A percentile compares a stretch with the other conserved stretches of the same genome.
These are phyloP conservation scores for Brassica balearica DNA, from an alignment of 441 rosid species.

Conservation along the genomic window DNA sequence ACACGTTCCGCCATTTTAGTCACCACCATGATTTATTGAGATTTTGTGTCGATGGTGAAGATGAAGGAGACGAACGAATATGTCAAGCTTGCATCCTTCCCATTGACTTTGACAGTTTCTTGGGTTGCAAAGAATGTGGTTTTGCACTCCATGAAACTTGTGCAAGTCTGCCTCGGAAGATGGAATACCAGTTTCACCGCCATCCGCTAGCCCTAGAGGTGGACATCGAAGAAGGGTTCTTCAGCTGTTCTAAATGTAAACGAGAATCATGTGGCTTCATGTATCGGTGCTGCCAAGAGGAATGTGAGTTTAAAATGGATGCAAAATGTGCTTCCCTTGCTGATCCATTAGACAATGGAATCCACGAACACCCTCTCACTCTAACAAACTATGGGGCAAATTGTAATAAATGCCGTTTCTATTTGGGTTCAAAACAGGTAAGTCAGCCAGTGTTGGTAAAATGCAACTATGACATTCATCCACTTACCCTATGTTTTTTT, in stretches of 20 bases:
- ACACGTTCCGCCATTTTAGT: neutral
- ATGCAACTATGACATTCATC: neutral
- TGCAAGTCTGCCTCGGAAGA: neutral
- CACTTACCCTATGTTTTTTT: neutral
- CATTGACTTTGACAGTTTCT: neutral
- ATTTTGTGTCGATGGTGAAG: neutral
- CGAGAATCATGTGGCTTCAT: constrained; percentile 9
- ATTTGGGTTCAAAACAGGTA: neutral
- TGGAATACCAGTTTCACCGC: neutral
- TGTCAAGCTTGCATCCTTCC: constrained; percentile 10
- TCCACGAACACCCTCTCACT: no score
- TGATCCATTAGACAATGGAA: neutral
- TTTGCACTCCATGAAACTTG: constrained; percentile 10
- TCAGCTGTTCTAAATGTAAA: neutral
- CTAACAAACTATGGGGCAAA: no score
- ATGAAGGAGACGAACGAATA: neutral
- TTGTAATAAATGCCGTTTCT: no score
- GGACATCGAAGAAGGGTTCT: constrained; percentile 9
- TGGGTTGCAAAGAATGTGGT: constrained; percentile 11
- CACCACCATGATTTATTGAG: neutral
- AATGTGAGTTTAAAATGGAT: constrained; percentile 8
- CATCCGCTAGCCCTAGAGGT: constrained; percentile 1
- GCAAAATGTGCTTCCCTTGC: neutral
- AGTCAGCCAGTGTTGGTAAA: neutral
- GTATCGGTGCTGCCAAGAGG: neutral